Evolutionary conservation across 805 yeast species (phyloP).

Genomic region (Saturnispora quitensis): DNA sequence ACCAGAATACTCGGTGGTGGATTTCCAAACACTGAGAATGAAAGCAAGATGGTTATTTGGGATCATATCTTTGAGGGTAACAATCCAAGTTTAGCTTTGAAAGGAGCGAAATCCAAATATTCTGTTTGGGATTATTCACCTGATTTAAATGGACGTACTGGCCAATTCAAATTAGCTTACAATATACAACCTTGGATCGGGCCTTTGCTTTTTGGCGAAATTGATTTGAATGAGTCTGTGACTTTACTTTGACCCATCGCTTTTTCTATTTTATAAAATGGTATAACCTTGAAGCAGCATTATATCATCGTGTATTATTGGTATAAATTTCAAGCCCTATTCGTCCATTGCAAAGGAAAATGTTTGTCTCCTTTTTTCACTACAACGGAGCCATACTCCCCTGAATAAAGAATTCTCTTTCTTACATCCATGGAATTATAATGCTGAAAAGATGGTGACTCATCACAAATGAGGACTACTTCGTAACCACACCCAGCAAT

Average conservation of each 20-base stretch:
- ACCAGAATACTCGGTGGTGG: slow-evolving; percentile 5
- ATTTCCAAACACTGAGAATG: slow-evolving; percentile 9
- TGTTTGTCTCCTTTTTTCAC: slow-evolving; percentile 1
- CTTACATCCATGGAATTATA: neutral
- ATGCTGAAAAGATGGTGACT: neutral
- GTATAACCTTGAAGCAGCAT: neutral
- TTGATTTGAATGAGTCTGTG: slow-evolving; percentile 22
- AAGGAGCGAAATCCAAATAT: slow-evolving; percentile 58
- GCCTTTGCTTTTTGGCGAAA: slow-evolving; percentile 59
- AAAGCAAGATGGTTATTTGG: slow-evolving; percentile 72
- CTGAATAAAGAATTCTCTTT: slow-evolving; percentile 3
- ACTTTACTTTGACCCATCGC: slow-evolving; percentile 16
- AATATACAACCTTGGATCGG: slow-evolving; percentile 91
- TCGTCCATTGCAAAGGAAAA: slow-evolving; percentile 3
- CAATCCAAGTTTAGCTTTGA: slow-evolving; percentile 46
- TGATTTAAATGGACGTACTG: slow-evolving; percentile 51
- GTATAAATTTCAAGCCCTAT: neutral
- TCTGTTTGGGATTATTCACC: slow-evolving; percentile 79
- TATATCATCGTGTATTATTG: neutral
- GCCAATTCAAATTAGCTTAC: slow-evolving; percentile 71
- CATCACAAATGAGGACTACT: slow-evolving; percentile 7
- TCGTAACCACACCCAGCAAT: slow-evolving; percentile 9
- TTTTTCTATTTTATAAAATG: neutral
- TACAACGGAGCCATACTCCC: slow-evolving; percentile 7
- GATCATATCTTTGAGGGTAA: slow-evolving; percentile 62